Percentiles rank a stretch among this genome's conserved stretches.
phyloP scores from a whole-genome alignment of 495 filamentous ascomycete species.

The Penicillium macrosclerotiorum region DNA sequence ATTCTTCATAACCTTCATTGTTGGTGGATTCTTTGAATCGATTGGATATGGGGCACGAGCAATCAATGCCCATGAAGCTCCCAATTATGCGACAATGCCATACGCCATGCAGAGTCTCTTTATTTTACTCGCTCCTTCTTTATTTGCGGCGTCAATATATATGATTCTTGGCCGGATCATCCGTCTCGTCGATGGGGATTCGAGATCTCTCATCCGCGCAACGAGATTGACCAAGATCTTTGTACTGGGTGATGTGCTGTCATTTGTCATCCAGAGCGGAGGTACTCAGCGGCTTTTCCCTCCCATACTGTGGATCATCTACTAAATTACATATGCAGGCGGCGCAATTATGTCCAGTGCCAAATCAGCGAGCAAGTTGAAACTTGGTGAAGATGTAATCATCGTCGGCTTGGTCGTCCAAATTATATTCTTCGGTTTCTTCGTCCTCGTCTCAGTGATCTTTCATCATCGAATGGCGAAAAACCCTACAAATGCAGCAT shows the following conservation, averaged over 20 bases:
- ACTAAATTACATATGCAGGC: constrained; percentile 8
- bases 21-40: constrained; percentile 55
- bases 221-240: constrained; percentile 29
- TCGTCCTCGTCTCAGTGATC: constrained; percentile 29
- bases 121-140: constrained; percentile 7
- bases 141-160: constrained; percentile 46
- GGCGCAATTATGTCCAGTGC: constrained; percentile 21
- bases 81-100: constrained; percentile 5
- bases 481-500: constrained; percentile 20
- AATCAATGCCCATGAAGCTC: constrained; percentile 3
- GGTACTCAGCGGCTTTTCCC: neutral
- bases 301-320: neutral
- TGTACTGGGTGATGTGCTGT: constrained; percentile 26
- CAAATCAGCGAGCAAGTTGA: constrained; percentile 4
- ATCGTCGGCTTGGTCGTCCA: constrained; percentile 40
- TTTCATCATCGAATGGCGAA: constrained; percentile 35
- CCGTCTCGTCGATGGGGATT: constrained; percentile 39
- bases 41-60: constrained; percentile 8
- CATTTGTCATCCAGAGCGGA: constrained; percentile 23
- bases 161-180: constrained; percentile 55
- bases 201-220: constrained; percentile 11
- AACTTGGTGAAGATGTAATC: constrained; percentile 41
- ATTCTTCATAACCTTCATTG: constrained; percentile 59
- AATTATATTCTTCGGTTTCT: constrained; percentile 43
- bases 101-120: constrained; percentile 11